A percentile compares a stretch with the other conserved stretches of the same genome.
Conservation (phyloP, 306 rosid species). For the Quercus variabilis region DNA sequence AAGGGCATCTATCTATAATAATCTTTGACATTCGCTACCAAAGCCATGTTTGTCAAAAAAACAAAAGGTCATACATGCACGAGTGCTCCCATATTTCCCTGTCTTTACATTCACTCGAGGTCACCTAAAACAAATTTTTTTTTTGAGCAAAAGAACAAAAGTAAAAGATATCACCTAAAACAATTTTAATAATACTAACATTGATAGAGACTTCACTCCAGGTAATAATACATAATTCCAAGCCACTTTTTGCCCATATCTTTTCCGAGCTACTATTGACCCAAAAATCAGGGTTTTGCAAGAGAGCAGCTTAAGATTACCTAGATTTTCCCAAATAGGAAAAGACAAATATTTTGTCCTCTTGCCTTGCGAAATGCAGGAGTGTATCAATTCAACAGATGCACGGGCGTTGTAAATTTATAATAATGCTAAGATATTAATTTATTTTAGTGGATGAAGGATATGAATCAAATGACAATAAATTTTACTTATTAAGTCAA, state of each 20-base stretch:
- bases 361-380: constrained; percentile 32
- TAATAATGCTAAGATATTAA: too few relatives aligned
- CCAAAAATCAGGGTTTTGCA: constrained; percentile 1
- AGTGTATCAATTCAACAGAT: neutral
- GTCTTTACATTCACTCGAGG: constrained; percentile 43
- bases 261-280: neutral
- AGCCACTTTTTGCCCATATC: neutral
- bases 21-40: constrained; percentile 31
- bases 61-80: constrained; percentile 7
- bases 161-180: constrained; percentile 15
- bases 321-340: neutral
- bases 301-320: too few relatives aligned
- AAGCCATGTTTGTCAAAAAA: constrained; percentile 40
- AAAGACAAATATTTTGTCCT: constrained; percentile 23
- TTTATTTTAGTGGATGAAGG: too few relatives aligned
- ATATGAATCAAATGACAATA: too few relatives aligned
- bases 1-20: neutral
- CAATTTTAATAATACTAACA: constrained; percentile 7
- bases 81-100: constrained; percentile 19
- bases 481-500: too few relatives aligned
- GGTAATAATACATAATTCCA: constrained; percentile 13
- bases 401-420: neutral
- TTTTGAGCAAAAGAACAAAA: too few relatives aligned
- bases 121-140: constrained; percentile 13
- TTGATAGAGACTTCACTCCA: constrained; percentile 34